phyloP scores from a whole-genome alignment of 495 filamentous ascomycete genomes.

The Articulospora tetracladia region DNA sequence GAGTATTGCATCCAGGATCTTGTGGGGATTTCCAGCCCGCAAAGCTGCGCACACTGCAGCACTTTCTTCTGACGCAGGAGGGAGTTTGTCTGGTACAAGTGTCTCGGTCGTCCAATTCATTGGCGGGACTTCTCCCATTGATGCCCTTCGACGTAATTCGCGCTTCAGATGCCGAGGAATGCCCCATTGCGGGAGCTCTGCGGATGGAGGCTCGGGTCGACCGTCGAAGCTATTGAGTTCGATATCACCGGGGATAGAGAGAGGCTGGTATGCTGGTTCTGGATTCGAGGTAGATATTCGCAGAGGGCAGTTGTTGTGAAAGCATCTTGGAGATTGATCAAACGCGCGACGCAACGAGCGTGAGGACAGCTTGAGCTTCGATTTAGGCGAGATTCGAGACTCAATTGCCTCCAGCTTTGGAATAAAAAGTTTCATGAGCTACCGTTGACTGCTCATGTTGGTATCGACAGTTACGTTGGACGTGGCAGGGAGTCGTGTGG shows the following conservation, averaged over 20 bases:
- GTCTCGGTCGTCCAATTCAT: too few species aligned
- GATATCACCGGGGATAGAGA: background rate
- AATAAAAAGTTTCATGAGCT: slow-evolving; percentile 21
- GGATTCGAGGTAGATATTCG: background rate
- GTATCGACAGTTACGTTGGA: background rate
- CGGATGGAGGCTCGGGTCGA: too few species aligned
- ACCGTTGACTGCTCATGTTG: slow-evolving; percentile 7
- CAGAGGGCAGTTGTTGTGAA: slow-evolving; percentile 8
- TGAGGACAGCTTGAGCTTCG: background rate
- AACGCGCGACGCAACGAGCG: slow-evolving; percentile 17
- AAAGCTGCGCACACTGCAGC: slow-evolving; percentile 5
- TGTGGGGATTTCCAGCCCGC: slow-evolving; percentile 10
- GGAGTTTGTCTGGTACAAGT: too few species aligned
- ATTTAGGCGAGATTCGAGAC: slow-evolving; percentile 25
- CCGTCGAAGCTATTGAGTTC: background rate
- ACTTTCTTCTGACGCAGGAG: too few species aligned
- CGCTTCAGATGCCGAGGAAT: too few species aligned
- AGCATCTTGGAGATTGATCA: slow-evolving; percentile 21
- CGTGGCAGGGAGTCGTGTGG: background rate
- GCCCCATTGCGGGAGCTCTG: too few species aligned
- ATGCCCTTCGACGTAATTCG: too few species aligned
- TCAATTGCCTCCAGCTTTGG: slow-evolving; percentile 22
- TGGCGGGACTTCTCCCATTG: too few species aligned
- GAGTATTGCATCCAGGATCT: slow-evolving; percentile 3
- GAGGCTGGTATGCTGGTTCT: background rate